Evolutionary conservation across 2,329 filamentous ascomycete genomes (phyloP).

Genomic region (Bisporella sp.): DNA sequence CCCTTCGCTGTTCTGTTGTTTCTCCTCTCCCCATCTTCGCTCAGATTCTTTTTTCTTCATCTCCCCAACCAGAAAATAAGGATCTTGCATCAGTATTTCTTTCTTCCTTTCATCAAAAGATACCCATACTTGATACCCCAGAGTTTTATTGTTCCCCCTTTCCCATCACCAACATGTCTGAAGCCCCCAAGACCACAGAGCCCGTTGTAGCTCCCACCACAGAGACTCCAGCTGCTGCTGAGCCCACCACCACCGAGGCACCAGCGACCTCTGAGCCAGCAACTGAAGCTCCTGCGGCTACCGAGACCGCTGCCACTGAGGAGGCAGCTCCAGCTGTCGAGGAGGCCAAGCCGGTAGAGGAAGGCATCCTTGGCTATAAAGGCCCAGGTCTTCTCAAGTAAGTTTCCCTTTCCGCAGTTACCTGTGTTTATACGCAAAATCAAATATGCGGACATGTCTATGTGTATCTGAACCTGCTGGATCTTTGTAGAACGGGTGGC

Average conservation of each 20-base stretch:
- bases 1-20: background rate
- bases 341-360: slow-evolving; percentile 41
- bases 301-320: slow-evolving; percentile 29
- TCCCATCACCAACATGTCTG: slow-evolving; percentile 41
- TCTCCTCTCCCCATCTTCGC: background rate
- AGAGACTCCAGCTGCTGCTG: slow-evolving; percentile 29
- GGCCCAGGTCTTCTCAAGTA: slow-evolving; percentile 76
- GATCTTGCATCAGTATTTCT: slow-evolving; percentile 4
- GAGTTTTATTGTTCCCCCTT: background rate
- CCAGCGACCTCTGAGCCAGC: slow-evolving; percentile 29
- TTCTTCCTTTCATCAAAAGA: slow-evolving; percentile 11
- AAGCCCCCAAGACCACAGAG: slow-evolving; percentile 64
- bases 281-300: slow-evolving; percentile 31
- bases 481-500: background rate
- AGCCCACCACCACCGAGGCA: slow-evolving; percentile 12
- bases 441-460: too few relatives aligned
- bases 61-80: background rate
- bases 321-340: slow-evolving; percentile 56
- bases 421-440: too few relatives aligned
- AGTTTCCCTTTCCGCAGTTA: slow-evolving; percentile 29
- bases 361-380: slow-evolving; percentile 87
- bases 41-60: slow-evolving; percentile 16
- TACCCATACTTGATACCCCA: slow-evolving; percentile 2
- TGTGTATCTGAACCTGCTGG: too few relatives aligned
- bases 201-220: slow-evolving; percentile 24